These are phyloP conservation scores for Magnolia kwangsiensis DNA, from an alignment of 164 flowering plant species.

Conservation along the genomic window DNA sequence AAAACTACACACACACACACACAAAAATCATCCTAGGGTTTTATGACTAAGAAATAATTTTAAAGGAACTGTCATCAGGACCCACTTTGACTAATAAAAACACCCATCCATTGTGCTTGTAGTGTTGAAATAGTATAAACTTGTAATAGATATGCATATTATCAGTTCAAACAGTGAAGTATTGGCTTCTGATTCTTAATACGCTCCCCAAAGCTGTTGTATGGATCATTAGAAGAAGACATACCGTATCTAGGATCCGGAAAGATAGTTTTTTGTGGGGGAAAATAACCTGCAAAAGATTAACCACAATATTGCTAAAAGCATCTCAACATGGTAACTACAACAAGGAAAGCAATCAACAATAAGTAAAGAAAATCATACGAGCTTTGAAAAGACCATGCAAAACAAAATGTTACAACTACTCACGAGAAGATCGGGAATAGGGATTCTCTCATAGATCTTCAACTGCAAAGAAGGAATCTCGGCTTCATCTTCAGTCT, in stretches of 20 bases:
- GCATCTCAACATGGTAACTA: not conserved
- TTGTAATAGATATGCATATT: not conserved
- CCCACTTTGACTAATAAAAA: not conserved
- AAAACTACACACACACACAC: too few relatives aligned
- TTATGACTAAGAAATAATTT: too few relatives aligned
- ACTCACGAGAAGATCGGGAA: slow-evolving; percentile 90
- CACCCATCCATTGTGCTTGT: not conserved
- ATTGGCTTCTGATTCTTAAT: not conserved
- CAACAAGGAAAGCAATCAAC: not conserved
- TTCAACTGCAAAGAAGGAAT: slow-evolving; percentile 68
- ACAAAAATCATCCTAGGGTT: too few relatives aligned
- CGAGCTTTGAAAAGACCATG: not conserved
- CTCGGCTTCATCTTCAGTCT: slow-evolving; percentile 24
- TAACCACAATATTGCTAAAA: not conserved
- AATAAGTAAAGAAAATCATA: not conserved
- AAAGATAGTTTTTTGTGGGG: slow-evolving; percentile 96
- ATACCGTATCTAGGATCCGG: slow-evolving; percentile 91
- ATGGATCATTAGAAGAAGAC: slow-evolving; percentile 8
- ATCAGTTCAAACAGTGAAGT: not conserved
- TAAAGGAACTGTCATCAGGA: not conserved
- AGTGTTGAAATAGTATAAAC: not conserved
- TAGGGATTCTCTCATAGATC: slow-evolving; percentile 85
- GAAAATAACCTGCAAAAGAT: slow-evolving; percentile 73
- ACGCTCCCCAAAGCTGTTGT: too few relatives aligned
- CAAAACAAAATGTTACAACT: not conserved